Evolutionary conservation across 352 stramenopile species (phyloP), one percentile per base, ranked within the genome.

Genomic region (Globisporangium nodosum): DNA sequence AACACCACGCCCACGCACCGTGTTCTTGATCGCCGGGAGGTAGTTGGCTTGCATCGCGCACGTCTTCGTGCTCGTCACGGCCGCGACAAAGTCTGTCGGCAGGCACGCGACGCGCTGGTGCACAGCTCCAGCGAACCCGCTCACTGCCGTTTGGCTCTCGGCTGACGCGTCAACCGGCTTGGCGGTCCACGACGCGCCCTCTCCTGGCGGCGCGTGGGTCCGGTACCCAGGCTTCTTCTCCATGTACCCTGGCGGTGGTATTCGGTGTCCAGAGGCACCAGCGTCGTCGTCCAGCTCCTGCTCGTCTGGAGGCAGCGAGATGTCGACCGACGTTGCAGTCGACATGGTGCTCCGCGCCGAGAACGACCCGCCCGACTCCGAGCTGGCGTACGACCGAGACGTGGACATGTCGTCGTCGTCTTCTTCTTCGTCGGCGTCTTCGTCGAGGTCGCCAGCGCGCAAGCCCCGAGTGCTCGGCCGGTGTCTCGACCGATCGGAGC

Each of bases 1-100:
- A 21, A 49, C 24, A 37, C 5, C 40, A 15, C 8, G 24, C 9
- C 16, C 52, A 49, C 68, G 30, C 57, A 85, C 77, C 66, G 78
- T 86, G 59, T 92, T 90, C 58, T 81, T 88, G 59, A 87, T 71
- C 43, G 84, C 49, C 0, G 82, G 82, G 5, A 92, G 57, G 46
- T 92, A 92, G 57, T 90, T 92, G 12, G 82, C 78, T 43, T 90
- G 74, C 74, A 90, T 88, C 53, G 76, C 74, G 63, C 80, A 87
- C 15, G 82, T 90, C 56, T 90, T 90, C 9, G 80, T 90, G 45
- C 62, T 87, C 49, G 53, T 86, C 12, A 90, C 80, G 0, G 74
- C 72, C 4, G 67, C 67, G 13, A 90, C 69, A 58, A 92, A 92
- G 43, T 86, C 71, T 46, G 77, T 86, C 0, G 83, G 78, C 37